phyloP scores from a whole-genome alignment of 805 yeast genomes.

The Monosporozyma solicola region DNA sequence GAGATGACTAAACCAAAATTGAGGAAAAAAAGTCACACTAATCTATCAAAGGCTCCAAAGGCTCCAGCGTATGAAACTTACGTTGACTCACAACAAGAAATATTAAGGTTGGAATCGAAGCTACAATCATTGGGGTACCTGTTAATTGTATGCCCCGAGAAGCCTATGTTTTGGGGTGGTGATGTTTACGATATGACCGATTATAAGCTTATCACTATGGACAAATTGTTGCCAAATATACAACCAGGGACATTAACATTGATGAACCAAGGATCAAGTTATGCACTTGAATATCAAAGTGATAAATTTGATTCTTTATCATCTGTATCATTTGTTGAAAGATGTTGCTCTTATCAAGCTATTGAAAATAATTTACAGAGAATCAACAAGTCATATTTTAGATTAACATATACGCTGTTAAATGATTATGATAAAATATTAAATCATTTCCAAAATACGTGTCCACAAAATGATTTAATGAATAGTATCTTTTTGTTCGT shows the following conservation, averaged over 20 bases:
- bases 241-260: slow-evolving; percentile 14
- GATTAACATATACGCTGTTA: slow-evolving; percentile 56
- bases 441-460: slow-evolving; percentile 45
- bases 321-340: slow-evolving; percentile 47
- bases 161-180: slow-evolving; percentile 90
- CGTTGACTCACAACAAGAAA: slow-evolving; percentile 25
- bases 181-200: slow-evolving; percentile 36
- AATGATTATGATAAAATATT: slow-evolving; percentile 47
- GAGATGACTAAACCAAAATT: neutral
- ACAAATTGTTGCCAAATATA: slow-evolving; percentile 17
- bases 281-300: slow-evolving; percentile 46
- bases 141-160: slow-evolving; percentile 64
- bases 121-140: slow-evolving; percentile 46
- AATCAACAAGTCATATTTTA: slow-evolving; percentile 57
- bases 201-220: neutral
- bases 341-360: slow-evolving; percentile 58
- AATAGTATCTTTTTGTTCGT: slow-evolving; percentile 69
- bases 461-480: slow-evolving; percentile 66
- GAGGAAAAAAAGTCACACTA: slow-evolving; percentile 13
- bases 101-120: slow-evolving; percentile 20
- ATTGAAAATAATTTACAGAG: slow-evolving; percentile 66
- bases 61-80: slow-evolving; percentile 3
- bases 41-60: slow-evolving; percentile 2
- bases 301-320: slow-evolving; percentile 50
- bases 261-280: slow-evolving; percentile 50